Evolutionary conservation across 768 basidiomycete species (phyloP), one percentile per base, ranked within the genome.

Genomic region (Termitomyces eurrhizus): DNA sequence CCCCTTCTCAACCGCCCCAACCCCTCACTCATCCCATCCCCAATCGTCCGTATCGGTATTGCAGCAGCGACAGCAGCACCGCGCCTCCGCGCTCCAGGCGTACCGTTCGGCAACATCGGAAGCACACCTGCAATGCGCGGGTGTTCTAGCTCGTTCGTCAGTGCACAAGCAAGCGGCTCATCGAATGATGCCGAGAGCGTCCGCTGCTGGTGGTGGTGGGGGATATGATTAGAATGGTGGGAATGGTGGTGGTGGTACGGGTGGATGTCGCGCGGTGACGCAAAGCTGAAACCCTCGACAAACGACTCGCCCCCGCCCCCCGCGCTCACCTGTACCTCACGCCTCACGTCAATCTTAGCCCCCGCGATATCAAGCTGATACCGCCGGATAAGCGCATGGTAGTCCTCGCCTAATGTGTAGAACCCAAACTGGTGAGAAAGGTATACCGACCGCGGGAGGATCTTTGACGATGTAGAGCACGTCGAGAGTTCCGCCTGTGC

Each of bases 371-470:
- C 84, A 50, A 90, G 78, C 57, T 84, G 82, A 62, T 83, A 83
- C 4, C 80, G 79, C 37, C 85, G 84, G 41, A 88, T 82, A n/a
- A 90, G 82, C 0, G 90, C 88, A 58, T 92, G 87, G 68, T 93
- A 92, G 65, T 93, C 87, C 63, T 88, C 85, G 13, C 85, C 84
- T 0, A 93, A 80, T 2, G 85, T 80, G 65, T 84, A 81, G 77
- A 96, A 96, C 12, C 86, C 78, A 69, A 96, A 92, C 62, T 95
- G 92, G 64, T 93, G 90, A 0, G 87, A 84, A 18, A 92, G 85
- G 72, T 96, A 96, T 35, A 97, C 80, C 0, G 90, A 80, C 0
- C 86, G 81, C 7, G 93, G 90, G 0, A 91, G 79, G 39, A 92
- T 76, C 2, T 72, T 76, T 0, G 80, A 75, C 1, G 86, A 83